These are phyloP conservation scores for Exophiala dermatitidis DNA, from an alignment of 2,329 filamentous ascomycete genomes.

Conservation along the genomic window DNA sequence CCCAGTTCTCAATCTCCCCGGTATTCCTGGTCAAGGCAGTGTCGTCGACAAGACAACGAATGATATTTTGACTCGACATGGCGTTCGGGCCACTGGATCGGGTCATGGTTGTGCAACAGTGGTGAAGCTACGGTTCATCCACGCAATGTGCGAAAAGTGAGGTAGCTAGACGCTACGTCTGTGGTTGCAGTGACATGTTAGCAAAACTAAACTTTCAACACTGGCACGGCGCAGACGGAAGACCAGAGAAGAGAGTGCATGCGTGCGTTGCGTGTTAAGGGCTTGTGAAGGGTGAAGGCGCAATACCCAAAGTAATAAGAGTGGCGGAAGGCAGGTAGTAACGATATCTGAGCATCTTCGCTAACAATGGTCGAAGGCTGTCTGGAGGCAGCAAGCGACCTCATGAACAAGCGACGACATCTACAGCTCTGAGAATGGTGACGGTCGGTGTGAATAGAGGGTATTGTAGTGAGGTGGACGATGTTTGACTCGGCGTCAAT, in stretches of 20 bases:
- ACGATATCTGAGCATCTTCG: slow-evolving; percentile 21
- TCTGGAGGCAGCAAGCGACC: slow-evolving; percentile 7
- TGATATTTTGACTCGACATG: slow-evolving; percentile 36
- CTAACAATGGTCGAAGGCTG: slow-evolving; percentile 16
- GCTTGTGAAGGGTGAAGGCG: slow-evolving; percentile 6
- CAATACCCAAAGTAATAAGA: slow-evolving; percentile 14
- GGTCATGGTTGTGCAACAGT: slow-evolving; percentile 2
- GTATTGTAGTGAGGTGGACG: background rate
- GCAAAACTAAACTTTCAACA: background rate
- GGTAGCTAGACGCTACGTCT: slow-evolving; percentile 15
- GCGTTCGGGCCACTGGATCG: slow-evolving; percentile 1
- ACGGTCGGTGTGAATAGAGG: background rate
- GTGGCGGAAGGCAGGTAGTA: slow-evolving; percentile 12
- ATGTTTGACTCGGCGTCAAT: background rate
- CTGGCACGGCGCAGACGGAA: background rate
- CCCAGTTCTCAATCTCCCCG: slow-evolving; percentile 48
- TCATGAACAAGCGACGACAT: slow-evolving; percentile 11
- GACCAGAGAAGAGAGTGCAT: background rate
- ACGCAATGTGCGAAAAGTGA: slow-evolving; percentile 10
- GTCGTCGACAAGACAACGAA: slow-evolving; percentile 49
- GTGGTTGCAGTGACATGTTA: slow-evolving; percentile 8
- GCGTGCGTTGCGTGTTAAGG: background rate
- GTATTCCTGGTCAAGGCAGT: slow-evolving; percentile 47
- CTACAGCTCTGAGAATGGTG: slow-evolving; percentile 1
- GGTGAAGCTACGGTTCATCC: slow-evolving; percentile 11